phyloP scores from a whole-genome alignment of 139 green algal genomes.

The Dunaliella primolecta region DNA sequence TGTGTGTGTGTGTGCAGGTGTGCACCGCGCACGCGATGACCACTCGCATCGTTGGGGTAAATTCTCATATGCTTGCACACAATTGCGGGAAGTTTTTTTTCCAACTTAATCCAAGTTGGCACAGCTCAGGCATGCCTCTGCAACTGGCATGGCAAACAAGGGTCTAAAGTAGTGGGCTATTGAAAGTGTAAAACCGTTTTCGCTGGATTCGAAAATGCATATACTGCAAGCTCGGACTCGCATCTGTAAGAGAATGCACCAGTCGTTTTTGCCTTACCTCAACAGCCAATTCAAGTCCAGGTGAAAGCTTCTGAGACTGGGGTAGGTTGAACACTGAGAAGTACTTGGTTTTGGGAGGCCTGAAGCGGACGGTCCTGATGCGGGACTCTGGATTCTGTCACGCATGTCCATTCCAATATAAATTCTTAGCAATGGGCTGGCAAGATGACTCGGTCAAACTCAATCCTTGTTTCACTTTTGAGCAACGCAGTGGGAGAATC shows the following conservation, averaged over 20 bases:
- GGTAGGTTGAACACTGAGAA: conserved; percentile 35
- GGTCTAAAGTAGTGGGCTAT: too few species aligned
- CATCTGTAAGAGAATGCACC: background rate
- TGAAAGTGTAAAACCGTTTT: too few species aligned
- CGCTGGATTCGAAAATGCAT: too few species aligned
- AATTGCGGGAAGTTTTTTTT: too few species aligned
- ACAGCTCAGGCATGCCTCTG: too few species aligned
- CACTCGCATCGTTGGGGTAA: too few species aligned
- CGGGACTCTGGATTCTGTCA: conserved; percentile 32
- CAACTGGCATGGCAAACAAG: too few species aligned
- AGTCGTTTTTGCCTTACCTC: conserved; percentile 19
- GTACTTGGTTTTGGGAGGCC: conserved; percentile 39
- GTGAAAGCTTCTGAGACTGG: conserved; percentile 22
- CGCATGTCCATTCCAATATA: background rate
- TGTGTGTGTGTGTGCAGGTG: too few species aligned
- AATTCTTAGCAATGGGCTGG: background rate
- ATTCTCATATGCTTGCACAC: too few species aligned
- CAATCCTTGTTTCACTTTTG: background rate
- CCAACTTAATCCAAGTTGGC: too few species aligned
- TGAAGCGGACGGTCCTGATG: conserved; percentile 24
- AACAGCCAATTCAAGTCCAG: conserved; percentile 36
- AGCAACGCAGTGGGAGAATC: background rate
- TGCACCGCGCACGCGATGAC: too few species aligned
- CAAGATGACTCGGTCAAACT: background rate
- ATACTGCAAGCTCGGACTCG: too few species aligned